Base-by-base conservation (phyloP, 441 rosid species). In the Gossypium davidsonii region DNA sequence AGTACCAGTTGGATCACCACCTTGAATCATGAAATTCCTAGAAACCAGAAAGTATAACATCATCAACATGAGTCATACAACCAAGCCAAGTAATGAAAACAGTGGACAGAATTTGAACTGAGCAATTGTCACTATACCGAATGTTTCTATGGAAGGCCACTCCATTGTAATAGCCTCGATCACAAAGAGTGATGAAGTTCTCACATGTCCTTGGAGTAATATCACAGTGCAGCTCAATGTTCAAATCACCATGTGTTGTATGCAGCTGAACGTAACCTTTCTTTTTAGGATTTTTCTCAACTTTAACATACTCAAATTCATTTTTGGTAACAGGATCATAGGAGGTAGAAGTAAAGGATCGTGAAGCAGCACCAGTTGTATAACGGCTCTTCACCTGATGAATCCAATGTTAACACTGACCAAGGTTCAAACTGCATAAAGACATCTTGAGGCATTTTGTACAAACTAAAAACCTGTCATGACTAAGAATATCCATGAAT, bases 11-110 rank as follows among this genome's bases (percentile, higher is more conserved):
- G 99, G 99, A 83, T 95, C 98, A 61, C 99, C 96, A 31, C 98
- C 98, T 88, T 95, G 99, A 81, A 95, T 91, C 97, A 91, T 95
- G 79, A 93, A 95, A 86, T 90, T 95, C 88, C 98, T 88, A 74
- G 44, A 76, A 48, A 53, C 3, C 6, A 28, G 26, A 63, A 49
- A 61, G 10, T 42, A 26, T 23, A 56, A 37, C 25, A 21, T 39
- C 11, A 46, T 74, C 57, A 57, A 58, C 15, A 25, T 70, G 34
- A 31, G 26, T 39, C 37, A 52, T 28, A 8, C 17, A 7, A n/a
- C 20, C 9, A 52, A 72, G 63, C 28, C 12, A 21, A 25, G 18
- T 23, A 23, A 71, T 39, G 20, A 49, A 59, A 57, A 67, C 20
- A 52, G 42, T 37, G 17, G 37, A 31, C 5, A 25, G 57, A 46